These are phyloP conservation scores for Curvularia verruculosa DNA, from an alignment of 2,329 filamentous ascomycete genomes.

Conservation along the genomic window DNA sequence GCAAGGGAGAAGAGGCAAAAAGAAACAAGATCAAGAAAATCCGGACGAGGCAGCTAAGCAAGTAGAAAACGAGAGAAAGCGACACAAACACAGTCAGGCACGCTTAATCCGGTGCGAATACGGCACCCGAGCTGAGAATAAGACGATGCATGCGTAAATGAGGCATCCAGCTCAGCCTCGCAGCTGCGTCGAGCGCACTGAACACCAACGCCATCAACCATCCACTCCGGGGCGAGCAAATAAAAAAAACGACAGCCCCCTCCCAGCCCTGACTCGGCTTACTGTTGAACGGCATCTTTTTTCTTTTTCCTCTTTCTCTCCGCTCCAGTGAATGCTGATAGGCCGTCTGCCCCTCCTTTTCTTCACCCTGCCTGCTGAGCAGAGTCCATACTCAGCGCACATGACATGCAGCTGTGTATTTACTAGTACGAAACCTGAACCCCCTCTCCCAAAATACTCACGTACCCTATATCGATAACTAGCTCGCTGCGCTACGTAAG, in stretches of 20 bases:
- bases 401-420: no score
- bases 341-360: no score
- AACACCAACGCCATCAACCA: conserved; percentile 7
- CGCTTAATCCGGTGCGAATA: background rate
- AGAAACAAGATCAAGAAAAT: background rate
- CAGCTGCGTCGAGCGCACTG: background rate
- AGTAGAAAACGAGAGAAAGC: background rate
- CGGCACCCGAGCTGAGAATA: conserved; percentile 8
- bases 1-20: background rate
- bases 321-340: no score
- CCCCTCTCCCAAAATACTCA: no score
- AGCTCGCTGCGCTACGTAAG: no score
- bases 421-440: no score
- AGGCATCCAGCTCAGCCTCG: conserved; percentile 19
- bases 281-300: conserved; percentile 12
- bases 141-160: background rate
- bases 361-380: no score
- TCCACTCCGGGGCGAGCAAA: conserved; percentile 2
- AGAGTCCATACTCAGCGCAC: no score
- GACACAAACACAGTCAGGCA: background rate
- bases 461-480: no score
- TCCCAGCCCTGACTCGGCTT: no score
- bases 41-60: background rate
- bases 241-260: no score
- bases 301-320: no score